Evolutionary conservation across 2,329 filamentous ascomycete genomes (phyloP).

Genomic region (Thielaviopsis musarum): DNA sequence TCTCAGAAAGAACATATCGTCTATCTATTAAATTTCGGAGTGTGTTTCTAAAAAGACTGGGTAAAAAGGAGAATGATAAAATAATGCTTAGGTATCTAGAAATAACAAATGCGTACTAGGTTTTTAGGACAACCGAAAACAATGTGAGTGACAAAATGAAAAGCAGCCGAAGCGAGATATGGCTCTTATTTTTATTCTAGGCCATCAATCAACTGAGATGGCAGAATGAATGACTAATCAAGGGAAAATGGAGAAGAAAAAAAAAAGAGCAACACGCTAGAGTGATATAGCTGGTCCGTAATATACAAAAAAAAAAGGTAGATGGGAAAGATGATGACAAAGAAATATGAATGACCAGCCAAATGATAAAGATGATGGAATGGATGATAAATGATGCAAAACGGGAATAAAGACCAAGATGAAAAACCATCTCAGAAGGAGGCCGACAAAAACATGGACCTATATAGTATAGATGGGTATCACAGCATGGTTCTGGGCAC

Average conservation of each 20-base stretch:
- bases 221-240: not conserved
- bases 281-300: not conserved
- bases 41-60: not conserved
- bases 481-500: not conserved
- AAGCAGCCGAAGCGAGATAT: not conserved
- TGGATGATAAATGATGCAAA: not conserved
- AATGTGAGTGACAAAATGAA: not conserved
- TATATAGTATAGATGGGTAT: not conserved
- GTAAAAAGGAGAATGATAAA: not conserved
- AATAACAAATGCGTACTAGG: not conserved
- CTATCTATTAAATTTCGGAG: not conserved
- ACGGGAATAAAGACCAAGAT: not conserved
- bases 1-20: not conserved
- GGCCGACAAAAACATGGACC: not conserved
- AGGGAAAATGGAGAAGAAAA: not conserved
- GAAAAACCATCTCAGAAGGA: not conserved
- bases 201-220: not conserved
- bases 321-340: not conserved
- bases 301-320: not conserved
- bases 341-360: not conserved
- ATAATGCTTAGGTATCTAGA: not conserved
- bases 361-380: not conserved
- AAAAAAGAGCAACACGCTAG: not conserved
- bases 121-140: not conserved
- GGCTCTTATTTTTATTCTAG: not conserved